Conservation (phyloP, 352 stramenopile species). For the Globisporangium polare region DNA sequence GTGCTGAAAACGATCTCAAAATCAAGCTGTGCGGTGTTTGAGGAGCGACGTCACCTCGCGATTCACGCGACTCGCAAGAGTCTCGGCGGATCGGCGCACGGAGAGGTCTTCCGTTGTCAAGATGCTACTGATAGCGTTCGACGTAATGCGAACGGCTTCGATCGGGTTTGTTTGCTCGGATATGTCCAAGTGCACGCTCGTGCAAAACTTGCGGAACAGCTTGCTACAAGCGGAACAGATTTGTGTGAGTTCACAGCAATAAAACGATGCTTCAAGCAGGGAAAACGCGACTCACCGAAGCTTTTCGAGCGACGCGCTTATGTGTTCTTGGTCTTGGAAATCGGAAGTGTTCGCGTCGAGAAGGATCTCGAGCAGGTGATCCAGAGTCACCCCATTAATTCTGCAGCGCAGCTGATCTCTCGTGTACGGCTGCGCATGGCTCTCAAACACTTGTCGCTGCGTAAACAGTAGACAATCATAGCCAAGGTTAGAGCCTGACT, state of each 20-base stretch:
- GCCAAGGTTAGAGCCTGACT: no score
- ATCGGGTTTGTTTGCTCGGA: slow-evolving; percentile 1
- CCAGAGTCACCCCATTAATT: slow-evolving; percentile 7
- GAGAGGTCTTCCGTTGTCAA: slow-evolving; percentile 15
- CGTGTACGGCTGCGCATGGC: background rate
- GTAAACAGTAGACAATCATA: background rate
- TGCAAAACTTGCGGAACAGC: slow-evolving; percentile 4
- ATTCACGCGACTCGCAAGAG: slow-evolving; percentile 8
- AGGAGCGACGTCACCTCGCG: slow-evolving; percentile 11
- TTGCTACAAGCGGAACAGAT: background rate
- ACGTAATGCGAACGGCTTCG: slow-evolving; percentile 10
- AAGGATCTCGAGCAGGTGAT: slow-evolving; percentile 9
- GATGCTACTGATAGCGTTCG: slow-evolving; percentile 4
- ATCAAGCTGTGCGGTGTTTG: slow-evolving; percentile 7
- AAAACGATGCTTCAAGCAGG: background rate
- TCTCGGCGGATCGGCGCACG: slow-evolving; percentile 8
- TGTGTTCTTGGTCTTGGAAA: background rate
- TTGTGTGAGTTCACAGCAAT: background rate
- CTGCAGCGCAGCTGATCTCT: background rate
- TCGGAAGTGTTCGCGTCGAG: background rate
- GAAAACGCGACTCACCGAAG: slow-evolving; percentile 3
- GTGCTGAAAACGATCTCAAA: no score
- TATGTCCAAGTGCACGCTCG: slow-evolving; percentile 5
- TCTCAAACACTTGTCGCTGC: slow-evolving; percentile 3
- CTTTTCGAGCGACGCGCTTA: background rate